A percentile compares a stretch with the other conserved stretches of the same genome.
Evolutionary conservation across 2,329 filamentous ascomycete genomes (phyloP).

Genomic region (Trichoderma sp.): DNA sequence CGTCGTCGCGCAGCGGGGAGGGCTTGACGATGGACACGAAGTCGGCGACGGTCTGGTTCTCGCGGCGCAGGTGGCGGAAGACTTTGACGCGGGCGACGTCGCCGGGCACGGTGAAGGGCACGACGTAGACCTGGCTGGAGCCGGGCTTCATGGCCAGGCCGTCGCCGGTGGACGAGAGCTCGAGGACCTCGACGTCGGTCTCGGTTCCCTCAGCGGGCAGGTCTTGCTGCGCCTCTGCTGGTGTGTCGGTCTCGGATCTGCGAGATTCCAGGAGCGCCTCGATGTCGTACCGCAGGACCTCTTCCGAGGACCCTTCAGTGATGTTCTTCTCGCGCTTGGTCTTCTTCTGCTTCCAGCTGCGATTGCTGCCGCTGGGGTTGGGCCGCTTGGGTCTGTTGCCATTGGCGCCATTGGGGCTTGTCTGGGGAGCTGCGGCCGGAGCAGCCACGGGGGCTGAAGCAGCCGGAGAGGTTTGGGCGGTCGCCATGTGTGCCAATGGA

Average conservation of each 20-base stretch:
- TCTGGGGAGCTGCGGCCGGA: slow-evolving; percentile 8
- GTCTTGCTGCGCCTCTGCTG: slow-evolving; percentile 33
- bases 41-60: slow-evolving; percentile 76
- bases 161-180: slow-evolving; percentile 89
- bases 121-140: slow-evolving; percentile 71
- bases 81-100: slow-evolving; percentile 79
- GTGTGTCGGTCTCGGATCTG: slow-evolving; percentile 35
- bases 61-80: slow-evolving; percentile 65
- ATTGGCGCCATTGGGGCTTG: slow-evolving; percentile 21
- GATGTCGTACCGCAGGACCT: slow-evolving; percentile 67
- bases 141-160: slow-evolving; percentile 74
- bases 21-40: slow-evolving; percentile 76
- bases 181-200: slow-evolving; percentile 77
- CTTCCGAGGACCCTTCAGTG: slow-evolving; percentile 64
- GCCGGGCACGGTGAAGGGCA: slow-evolving; percentile 86
- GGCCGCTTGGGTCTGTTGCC: slow-evolving; percentile 30
- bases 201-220: slow-evolving; percentile 71
- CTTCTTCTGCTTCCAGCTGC: slow-evolving; percentile 49
- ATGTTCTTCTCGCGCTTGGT: slow-evolving; percentile 61
- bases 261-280: slow-evolving; percentile 53
- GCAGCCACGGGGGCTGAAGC: background rate
- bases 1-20: slow-evolving; percentile 74
- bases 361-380: slow-evolving; percentile 27
- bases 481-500: slow-evolving; percentile 25
- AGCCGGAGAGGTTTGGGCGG: slow-evolving; percentile 19